phyloP scores from a whole-genome alignment of 2,329 filamentous ascomycete genomes.

The Herpotrichia juniperi region DNA sequence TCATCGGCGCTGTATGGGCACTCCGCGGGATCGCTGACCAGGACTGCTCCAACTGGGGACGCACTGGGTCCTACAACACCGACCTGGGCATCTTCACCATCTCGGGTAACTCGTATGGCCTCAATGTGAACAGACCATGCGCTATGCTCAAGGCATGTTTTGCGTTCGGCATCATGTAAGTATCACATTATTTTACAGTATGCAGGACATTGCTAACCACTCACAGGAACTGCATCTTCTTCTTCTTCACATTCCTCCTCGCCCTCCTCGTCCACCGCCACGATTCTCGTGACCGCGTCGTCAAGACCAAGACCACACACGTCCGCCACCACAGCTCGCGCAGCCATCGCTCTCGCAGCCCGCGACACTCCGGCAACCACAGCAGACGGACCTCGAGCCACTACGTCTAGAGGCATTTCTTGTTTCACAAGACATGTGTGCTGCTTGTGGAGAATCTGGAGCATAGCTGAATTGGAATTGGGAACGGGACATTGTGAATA shows the following conservation, averaged over 20 bases:
- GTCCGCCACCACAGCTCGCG: slow-evolving; percentile 51
- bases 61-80: slow-evolving; percentile 57
- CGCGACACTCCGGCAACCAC: slow-evolving; percentile 46
- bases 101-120: not conserved
- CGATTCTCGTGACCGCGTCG: slow-evolving; percentile 55
- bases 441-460: not conserved
- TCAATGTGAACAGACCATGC: slow-evolving; percentile 73
- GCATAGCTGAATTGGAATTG: not conserved
- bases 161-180: slow-evolving; percentile 86
- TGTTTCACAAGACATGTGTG: not conserved
- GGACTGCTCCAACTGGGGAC: slow-evolving; percentile 69
- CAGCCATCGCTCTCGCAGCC: slow-evolving; percentile 44
- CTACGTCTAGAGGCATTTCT: slow-evolving; percentile 34
- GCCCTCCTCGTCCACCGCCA: slow-evolving; percentile 64
- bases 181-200: slow-evolving; percentile 4
- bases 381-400: slow-evolving; percentile 32
- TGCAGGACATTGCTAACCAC: slow-evolving; percentile 25
- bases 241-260: slow-evolving; percentile 54
- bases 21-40: slow-evolving; percentile 63
- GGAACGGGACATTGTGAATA: too few relatives aligned
- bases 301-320: slow-evolving; percentile 58
- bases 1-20: slow-evolving; percentile 66
- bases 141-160: slow-evolving; percentile 91
- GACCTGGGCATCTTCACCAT: slow-evolving; percentile 57
- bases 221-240: slow-evolving; percentile 45